These are phyloP conservation scores for Myxozyma vanderwaltii DNA, from an alignment of 805 yeast genomes.

Conservation along the genomic window DNA sequence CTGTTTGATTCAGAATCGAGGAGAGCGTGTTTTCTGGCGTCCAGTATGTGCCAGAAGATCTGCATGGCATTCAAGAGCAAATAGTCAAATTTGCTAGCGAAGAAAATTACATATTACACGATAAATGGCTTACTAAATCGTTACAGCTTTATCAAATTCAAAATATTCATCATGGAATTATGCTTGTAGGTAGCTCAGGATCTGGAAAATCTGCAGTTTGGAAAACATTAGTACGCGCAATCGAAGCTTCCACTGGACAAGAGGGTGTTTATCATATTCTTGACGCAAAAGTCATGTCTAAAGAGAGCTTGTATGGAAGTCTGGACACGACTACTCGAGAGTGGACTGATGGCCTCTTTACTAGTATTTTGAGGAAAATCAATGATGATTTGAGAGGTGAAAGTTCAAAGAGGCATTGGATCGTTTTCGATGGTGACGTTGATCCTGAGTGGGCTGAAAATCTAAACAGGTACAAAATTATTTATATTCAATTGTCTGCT, in stretches of 20 bases:
- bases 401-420: conserved; percentile 59
- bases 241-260: conserved; percentile 43
- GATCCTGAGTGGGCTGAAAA: conserved; percentile 95
- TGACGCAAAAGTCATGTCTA: conserved; percentile 76
- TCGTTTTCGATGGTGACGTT: conserved; percentile 87
- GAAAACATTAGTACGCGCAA: conserved; percentile 51
- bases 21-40: conserved; percentile 31
- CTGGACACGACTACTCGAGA: conserved; percentile 79
- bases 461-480: conserved; percentile 53
- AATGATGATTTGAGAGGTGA: conserved; percentile 63
- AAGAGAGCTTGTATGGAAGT: conserved; percentile 66
- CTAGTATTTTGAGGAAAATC: conserved; percentile 63
- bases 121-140: conserved; percentile 56
- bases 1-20: conserved; percentile 27
- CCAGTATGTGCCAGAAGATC: conserved; percentile 35
- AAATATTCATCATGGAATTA: conserved; percentile 70
- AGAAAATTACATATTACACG: conserved; percentile 44
- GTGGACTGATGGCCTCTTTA: conserved; percentile 88
- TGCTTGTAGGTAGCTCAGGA: conserved; percentile 76
- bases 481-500: too few species aligned
- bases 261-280: conserved; percentile 52
- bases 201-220: conserved; percentile 69
- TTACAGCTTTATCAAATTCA: conserved; percentile 65
- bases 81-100: conserved; percentile 38
- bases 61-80: conserved; percentile 38